These are phyloP conservation scores for Lichenothelia convexa DNA, from an alignment of 495 filamentous ascomycete species.

Conservation along the genomic window DNA sequence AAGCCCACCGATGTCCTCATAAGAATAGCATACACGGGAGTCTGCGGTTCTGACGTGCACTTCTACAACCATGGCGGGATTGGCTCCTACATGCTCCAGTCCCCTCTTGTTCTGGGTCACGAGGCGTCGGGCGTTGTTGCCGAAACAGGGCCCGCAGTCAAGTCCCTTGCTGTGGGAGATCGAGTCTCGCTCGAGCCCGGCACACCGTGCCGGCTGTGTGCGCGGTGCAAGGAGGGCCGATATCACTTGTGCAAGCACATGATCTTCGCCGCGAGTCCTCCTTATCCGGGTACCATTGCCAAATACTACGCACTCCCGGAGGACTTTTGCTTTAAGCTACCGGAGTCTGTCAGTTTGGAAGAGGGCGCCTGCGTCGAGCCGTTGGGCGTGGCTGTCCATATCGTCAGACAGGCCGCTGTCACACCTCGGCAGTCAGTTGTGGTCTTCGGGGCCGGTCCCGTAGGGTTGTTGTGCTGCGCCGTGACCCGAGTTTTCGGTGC, in stretches of 20 bases:
- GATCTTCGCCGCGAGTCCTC: conserved; percentile 35
- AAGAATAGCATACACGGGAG: conserved; percentile 22
- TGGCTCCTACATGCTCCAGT: conserved; percentile 17
- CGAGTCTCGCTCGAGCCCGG: conserved; percentile 37
- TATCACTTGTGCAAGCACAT: conserved; percentile 37
- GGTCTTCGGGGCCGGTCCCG: conserved; percentile 36
- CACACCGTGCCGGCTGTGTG: conserved; percentile 31
- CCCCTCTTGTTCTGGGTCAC: conserved; percentile 17
- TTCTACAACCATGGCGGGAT: conserved; percentile 23
- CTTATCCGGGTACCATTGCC: conserved; percentile 35
- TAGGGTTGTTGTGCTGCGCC: conserved; percentile 35
- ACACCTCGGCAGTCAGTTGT: conserved; percentile 31
- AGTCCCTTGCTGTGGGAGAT: conserved; percentile 22
- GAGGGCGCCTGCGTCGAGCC: conserved; percentile 38
- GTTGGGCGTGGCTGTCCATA: conserved; percentile 36
- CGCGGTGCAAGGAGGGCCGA: conserved; percentile 31
- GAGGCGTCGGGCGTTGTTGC: conserved; percentile 9
- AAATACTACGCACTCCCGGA: conserved; percentile 36
- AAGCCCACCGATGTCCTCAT: conserved; percentile 18
- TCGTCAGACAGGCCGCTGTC: conserved; percentile 29
- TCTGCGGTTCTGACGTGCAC: conserved; percentile 21
- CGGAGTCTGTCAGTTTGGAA: conserved; percentile 26
- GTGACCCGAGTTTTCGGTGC: conserved; percentile 36
- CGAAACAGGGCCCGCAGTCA: conserved; percentile 1
- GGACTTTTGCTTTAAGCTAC: conserved; percentile 38